Conservation (phyloP, 148 eudicot genomes). For the Rhododendron mucronatum region DNA sequence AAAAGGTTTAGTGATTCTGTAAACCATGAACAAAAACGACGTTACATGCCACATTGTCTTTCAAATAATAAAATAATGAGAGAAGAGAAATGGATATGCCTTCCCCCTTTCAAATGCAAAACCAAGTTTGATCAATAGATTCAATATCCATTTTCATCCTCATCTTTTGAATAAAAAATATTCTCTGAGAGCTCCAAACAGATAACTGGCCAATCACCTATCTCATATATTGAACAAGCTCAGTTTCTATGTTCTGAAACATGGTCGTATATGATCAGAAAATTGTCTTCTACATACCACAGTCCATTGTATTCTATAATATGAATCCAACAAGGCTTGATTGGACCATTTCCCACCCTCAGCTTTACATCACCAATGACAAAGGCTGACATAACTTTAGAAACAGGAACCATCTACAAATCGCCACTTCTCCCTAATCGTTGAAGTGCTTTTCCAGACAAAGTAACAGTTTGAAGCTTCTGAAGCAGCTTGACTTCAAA, state of each 20-base stretch:
- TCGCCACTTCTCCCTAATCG: not conserved
- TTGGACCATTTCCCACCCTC: not conserved
- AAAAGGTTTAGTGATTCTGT: not conserved
- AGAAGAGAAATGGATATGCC: not conserved
- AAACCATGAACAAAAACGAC: not conserved
- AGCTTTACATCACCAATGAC: no score
- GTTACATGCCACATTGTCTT: not conserved
- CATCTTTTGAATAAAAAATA: no score
- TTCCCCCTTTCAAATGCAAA: not conserved
- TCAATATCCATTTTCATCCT: not conserved
- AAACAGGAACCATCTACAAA: not conserved
- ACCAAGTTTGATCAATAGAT: not conserved
- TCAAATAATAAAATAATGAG: not conserved
- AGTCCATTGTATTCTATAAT: not conserved
- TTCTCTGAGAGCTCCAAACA: not conserved
- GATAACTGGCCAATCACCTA: not conserved
- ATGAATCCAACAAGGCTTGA: not conserved
- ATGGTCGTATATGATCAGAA: not conserved
- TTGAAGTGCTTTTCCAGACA: not conserved
- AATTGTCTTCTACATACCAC: not conserved
- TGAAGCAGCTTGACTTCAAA: no score
- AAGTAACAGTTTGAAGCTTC: not conserved
- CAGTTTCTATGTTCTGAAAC: not conserved
- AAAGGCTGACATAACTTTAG: not conserved
- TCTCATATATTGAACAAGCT: not conserved